phyloP scores from a whole-genome alignment of 1,284 basidiomycete genomes.

The Boletus albobrunnescens region DNA sequence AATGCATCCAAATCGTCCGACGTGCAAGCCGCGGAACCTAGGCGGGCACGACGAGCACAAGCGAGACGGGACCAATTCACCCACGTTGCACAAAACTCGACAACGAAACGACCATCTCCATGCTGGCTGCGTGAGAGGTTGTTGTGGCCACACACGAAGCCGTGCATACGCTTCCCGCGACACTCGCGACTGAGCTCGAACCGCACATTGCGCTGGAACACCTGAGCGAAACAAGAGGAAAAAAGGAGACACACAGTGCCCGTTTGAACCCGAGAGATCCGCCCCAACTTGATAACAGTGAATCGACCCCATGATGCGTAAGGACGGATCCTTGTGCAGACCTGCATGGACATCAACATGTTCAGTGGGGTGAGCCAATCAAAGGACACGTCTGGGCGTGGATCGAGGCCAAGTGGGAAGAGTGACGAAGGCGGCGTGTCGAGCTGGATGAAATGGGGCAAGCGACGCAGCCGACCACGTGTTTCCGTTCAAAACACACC shows the following conservation, averaged over 20 bases:
- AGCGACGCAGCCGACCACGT: conserved; percentile 22
- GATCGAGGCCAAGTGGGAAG: background rate
- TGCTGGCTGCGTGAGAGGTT: background rate
- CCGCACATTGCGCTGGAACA: conserved; percentile 1
- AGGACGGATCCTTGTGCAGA: conserved; percentile 5
- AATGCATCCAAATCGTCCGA: too few species aligned
- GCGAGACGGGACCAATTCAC: background rate
- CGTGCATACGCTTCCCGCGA: background rate
- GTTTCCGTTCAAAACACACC: conserved; percentile 18
- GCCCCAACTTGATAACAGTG: background rate
- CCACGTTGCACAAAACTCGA: background rate
- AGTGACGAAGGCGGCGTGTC: too few species aligned
- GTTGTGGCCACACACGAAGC: too few species aligned
- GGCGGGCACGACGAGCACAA: background rate
- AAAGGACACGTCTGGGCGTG: background rate
- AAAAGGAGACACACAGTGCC: background rate
- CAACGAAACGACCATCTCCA: background rate
- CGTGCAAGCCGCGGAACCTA: too few species aligned
- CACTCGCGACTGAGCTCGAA: background rate
- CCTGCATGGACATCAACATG: background rate
- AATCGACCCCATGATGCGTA: background rate
- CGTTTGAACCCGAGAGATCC: background rate
- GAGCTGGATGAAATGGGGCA: background rate
- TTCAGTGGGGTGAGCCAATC: conserved; percentile 4
- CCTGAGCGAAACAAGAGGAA: conserved; percentile 1